Evolutionary conservation across 495 filamentous ascomycete genomes (phyloP).

Genomic region (Podospora pseudoanserina): DNA sequence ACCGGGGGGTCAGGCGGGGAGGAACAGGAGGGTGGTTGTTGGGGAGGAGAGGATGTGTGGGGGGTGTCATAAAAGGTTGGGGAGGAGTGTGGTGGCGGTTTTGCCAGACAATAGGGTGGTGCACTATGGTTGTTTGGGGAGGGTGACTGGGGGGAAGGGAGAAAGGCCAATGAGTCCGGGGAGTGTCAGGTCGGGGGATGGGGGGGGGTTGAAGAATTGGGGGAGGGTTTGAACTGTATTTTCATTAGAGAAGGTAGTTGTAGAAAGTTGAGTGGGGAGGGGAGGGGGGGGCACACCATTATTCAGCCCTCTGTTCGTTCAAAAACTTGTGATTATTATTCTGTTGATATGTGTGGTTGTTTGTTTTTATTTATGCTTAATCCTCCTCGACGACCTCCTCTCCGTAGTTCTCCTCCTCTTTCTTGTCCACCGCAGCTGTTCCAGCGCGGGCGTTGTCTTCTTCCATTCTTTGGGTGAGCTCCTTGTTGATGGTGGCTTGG

Average conservation of each 20-base stretch:
- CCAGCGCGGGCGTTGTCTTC: slow-evolving; percentile 61
- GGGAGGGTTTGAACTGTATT: slow-evolving; percentile 9
- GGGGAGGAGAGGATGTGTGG: slow-evolving; percentile 83
- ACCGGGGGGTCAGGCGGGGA: slow-evolving; percentile 51
- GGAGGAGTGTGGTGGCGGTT: slow-evolving; percentile 74
- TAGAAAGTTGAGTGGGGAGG: not conserved
- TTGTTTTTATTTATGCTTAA: not conserved
- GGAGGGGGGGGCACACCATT: not conserved
- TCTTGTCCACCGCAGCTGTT: slow-evolving; percentile 68
- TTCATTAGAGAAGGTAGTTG: not conserved
- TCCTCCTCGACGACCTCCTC: slow-evolving; percentile 64
- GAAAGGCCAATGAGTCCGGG: slow-evolving; percentile 16
- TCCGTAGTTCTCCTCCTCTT: slow-evolving; percentile 83
- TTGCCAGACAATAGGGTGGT: slow-evolving; percentile 62
- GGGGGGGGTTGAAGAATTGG: slow-evolving; percentile 18
- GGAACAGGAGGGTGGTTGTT: slow-evolving; percentile 73
- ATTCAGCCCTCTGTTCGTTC: too few relatives aligned
- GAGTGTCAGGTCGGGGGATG: not conserved
- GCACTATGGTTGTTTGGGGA: slow-evolving; percentile 75
- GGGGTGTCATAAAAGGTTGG: slow-evolving; percentile 88
- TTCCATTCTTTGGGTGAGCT: slow-evolving; percentile 85
- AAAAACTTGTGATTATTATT: too few relatives aligned
- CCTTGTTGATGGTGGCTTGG: slow-evolving; percentile 74
- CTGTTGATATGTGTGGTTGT: not conserved
- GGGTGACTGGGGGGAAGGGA: slow-evolving; percentile 29